A percentile compares a stretch with the other conserved stretches of the same genome.
These are phyloP conservation scores for Podospora fimiseda DNA, from an alignment of 495 filamentous ascomycete genomes.

Conservation along the genomic window DNA sequence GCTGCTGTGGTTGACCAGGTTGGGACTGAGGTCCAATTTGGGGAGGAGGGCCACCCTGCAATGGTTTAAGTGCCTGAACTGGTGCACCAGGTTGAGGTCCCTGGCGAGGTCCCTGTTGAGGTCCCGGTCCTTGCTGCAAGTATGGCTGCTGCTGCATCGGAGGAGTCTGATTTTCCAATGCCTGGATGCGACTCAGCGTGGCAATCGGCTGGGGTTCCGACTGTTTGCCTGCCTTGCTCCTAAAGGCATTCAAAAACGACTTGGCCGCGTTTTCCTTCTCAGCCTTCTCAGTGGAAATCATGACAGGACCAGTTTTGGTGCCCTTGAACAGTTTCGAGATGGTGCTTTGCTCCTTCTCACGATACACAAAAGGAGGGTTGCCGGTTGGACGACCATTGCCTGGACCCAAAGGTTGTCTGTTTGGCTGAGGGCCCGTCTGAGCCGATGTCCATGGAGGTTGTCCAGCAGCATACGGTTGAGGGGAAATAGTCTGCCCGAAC, in stretches of 20 bases:
- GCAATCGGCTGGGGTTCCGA: conserved; percentile 3
- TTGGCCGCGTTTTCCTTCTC: conserved; percentile 25
- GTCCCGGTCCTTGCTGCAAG: conserved; percentile 9
- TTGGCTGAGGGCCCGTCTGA: conserved; percentile 6
- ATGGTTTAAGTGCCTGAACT: conserved; percentile 9
- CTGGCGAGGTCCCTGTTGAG: not conserved
- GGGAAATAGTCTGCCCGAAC: not conserved
- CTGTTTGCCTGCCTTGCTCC: conserved; percentile 22
- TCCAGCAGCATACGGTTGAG: not conserved
- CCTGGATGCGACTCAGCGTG: not conserved
- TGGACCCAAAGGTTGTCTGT: conserved; percentile 8
- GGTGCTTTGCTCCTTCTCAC: conserved; percentile 27
- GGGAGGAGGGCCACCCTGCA: not conserved
- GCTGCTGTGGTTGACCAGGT: conserved; percentile 3
- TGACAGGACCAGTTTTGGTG: conserved; percentile 8
- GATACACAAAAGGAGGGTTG: conserved; percentile 5
- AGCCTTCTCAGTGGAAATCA: conserved; percentile 9
- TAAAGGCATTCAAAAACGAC: conserved; percentile 29
- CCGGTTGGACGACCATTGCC: conserved; percentile 7
- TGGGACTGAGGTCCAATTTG: conserved; percentile 9
- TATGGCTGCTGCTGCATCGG: not conserved
- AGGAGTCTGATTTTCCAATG: not conserved
- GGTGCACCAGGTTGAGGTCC: conserved; percentile 2
- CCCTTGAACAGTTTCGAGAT: conserved; percentile 30
- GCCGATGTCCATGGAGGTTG: conserved; percentile 1